Percentiles rank a stretch among this genome's conserved stretches.
Conservation (phyloP, 176 grass and related monocot genomes). For the barley (Hordeum vulgare) region MorexV3_pseudomolecules_assembly NC_058523.1:165984131-165984630, state of each 20-base stretch:
- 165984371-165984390: slow-evolving; percentile 35
- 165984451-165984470: slow-evolving; percentile 70
- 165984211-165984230: slow-evolving; percentile 31
- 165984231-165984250: slow-evolving; percentile 53
- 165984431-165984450: slow-evolving; percentile 37
- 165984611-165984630: slow-evolving; percentile 42
- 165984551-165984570: slow-evolving; percentile 75
- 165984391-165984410: slow-evolving; percentile 31
- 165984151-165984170: slow-evolving; percentile 28
- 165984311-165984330: slow-evolving; percentile 78
- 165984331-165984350: slow-evolving; percentile 67
- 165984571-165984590: slow-evolving; percentile 35
- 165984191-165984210: slow-evolving; percentile 14
- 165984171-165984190: slow-evolving; percentile 23
- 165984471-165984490: slow-evolving; percentile 39
- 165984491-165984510: slow-evolving; percentile 29
- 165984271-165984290: slow-evolving; percentile 59
- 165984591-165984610: neutral
- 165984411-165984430: slow-evolving; percentile 42
- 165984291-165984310: slow-evolving; percentile 39
- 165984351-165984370: slow-evolving; percentile 62
- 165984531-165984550: slow-evolving; percentile 59
- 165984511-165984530: slow-evolving; percentile 52
- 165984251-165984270: slow-evolving; percentile 65
- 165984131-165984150: neutral